A percentile compares a stretch with the other conserved stretches of the same genome.
Evolutionary conservation across 768 basidiomycete genomes (phyloP).

Genomic region (Boletus huronensis): DNA sequence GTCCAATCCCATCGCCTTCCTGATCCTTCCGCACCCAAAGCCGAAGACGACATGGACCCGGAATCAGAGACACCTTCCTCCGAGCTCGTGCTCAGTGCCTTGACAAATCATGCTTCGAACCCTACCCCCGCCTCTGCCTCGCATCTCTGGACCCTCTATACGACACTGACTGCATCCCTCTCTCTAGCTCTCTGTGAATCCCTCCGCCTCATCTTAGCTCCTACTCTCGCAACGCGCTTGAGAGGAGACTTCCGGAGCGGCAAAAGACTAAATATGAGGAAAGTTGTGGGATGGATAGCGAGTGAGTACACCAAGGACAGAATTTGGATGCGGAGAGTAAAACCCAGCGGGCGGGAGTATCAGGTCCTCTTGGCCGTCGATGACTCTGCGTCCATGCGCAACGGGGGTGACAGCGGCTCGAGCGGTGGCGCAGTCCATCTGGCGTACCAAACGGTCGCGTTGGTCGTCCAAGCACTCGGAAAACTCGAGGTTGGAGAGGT

Average conservation of each 20-base stretch:
- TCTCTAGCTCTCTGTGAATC: slow-evolving; percentile 94
- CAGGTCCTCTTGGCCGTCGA: slow-evolving; percentile 93
- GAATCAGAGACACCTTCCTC: slow-evolving; percentile 17
- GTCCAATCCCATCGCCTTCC: slow-evolving; percentile 10
- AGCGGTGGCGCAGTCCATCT: slow-evolving; percentile 58
- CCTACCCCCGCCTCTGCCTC: slow-evolving; percentile 41
- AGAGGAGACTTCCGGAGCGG: slow-evolving; percentile 97
- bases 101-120: slow-evolving; percentile 19
- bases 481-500: slow-evolving; percentile 96
- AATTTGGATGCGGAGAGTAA: slow-evolving; percentile 95
- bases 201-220: slow-evolving; percentile 92
- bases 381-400: slow-evolving; percentile 90
- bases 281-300: slow-evolving; percentile 96
- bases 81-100: slow-evolving; percentile 20
- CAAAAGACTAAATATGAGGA: slow-evolving; percentile 98
- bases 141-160: slow-evolving; percentile 89
- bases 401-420: slow-evolving; percentile 7
- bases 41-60: slow-evolving; percentile 26
- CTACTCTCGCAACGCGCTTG: slow-evolving; percentile 88
- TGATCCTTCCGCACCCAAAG: slow-evolving; percentile 29
- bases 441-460: slow-evolving; percentile 88
- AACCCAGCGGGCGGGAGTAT: slow-evolving; percentile 92
- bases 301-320: slow-evolving; percentile 99
- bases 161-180: slow-evolving; percentile 85
- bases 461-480: slow-evolving; percentile 86